phyloP scores from a whole-genome alignment of 1,284 basidiomycete species.

The Melampsora americana region DNA sequence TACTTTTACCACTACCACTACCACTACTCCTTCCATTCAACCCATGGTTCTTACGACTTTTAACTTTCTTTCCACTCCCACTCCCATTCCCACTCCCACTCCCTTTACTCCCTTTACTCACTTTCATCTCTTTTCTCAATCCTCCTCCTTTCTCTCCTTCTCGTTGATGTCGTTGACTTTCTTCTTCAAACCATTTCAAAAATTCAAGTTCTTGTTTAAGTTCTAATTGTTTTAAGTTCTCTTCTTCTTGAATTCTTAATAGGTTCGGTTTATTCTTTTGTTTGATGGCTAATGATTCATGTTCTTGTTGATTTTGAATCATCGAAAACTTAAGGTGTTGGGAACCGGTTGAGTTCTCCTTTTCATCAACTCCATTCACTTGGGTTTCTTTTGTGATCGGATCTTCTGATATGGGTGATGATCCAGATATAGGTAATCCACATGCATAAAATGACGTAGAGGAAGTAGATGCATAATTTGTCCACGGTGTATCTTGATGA shows the following conservation, averaged over 20 bases:
- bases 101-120: neutral
- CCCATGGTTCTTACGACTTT: neutral
- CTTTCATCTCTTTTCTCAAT: too few species aligned
- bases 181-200: conserved; percentile 50
- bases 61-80: neutral
- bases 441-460: neutral
- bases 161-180: conserved; percentile 40
- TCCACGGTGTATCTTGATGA: conserved; percentile 50
- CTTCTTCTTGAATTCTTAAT: conserved; percentile 50
- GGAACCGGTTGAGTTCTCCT: too few species aligned
- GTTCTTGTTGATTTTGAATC: conserved; percentile 51
- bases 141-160: too few species aligned
- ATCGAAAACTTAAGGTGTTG: conserved; percentile 66
- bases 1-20: neutral
- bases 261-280: conserved; percentile 62
- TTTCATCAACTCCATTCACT: too few species aligned
- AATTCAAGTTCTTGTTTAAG: conserved; percentile 49
- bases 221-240: conserved; percentile 44
- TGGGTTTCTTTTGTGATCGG: too few species aligned
- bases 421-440: too few species aligned
- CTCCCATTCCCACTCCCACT: neutral
- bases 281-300: conserved; percentile 54
- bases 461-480: conserved; percentile 56
- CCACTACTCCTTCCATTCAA: neutral
- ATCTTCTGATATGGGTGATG: too few species aligned